Evolutionary conservation across 352 stramenopile genomes (phyloP).

Genomic region (Phytophthora nicotianae): DNA sequence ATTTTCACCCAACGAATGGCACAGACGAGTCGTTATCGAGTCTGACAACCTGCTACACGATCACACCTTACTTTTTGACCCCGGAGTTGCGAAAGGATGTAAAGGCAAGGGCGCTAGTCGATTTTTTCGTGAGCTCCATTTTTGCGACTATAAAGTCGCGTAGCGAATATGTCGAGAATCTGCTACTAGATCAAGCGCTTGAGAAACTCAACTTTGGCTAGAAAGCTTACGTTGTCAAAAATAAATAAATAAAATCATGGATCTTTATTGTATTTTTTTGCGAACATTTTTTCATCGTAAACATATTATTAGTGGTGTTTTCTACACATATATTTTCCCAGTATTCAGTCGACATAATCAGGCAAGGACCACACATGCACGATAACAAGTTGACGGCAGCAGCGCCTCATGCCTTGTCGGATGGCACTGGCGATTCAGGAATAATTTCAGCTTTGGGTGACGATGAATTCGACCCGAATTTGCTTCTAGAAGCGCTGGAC

Average conservation of each 20-base stretch:
- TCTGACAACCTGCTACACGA: not conserved
- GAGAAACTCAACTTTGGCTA: not conserved
- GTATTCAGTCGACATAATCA: too few species aligned
- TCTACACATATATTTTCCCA: too few species aligned
- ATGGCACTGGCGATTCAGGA: not conserved
- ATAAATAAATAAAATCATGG: too few species aligned
- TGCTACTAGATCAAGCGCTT: constrained; percentile 34
- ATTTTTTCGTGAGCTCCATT: constrained; percentile 42
- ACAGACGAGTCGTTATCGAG: constrained; percentile 30
- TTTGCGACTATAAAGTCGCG: constrained; percentile 36
- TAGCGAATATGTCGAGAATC: constrained; percentile 47
- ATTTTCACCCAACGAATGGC: not conserved
- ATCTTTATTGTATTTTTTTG: too few species aligned
- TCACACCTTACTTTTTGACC: constrained; percentile 42
- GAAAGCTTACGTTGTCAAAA: not conserved
- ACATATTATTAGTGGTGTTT: too few species aligned
- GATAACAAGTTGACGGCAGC: too few species aligned
- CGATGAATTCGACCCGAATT: not conserved
- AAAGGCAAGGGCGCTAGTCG: constrained; percentile 33
- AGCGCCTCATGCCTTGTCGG: not conserved
- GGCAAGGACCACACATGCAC: too few species aligned
- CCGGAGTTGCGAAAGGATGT: constrained; percentile 19
- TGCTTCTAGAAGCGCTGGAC: not conserved
- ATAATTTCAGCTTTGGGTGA: not conserved
- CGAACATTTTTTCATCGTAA: too few species aligned